A percentile compares a stretch with the other conserved stretches of the same genome.
Conservation (phyloP, 225 moss, liverwort and hornwort genomes). For the Polytrichum commune region DNA sequence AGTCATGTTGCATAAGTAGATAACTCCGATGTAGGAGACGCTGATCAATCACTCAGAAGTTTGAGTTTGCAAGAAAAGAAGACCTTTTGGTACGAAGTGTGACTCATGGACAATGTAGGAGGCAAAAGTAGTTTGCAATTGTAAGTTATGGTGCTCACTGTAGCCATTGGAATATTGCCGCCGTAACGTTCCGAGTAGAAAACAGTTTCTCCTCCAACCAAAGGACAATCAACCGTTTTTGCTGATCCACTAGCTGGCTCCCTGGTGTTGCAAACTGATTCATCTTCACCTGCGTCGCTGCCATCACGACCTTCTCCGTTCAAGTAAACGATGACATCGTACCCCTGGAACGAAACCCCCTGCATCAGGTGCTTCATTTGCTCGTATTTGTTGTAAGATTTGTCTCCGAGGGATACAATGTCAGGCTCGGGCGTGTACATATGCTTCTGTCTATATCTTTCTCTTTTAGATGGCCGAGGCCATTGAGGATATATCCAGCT, state of each 20-base stretch:
- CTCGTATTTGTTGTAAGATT: not conserved
- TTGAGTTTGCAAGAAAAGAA: not conserved
- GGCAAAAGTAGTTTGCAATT: not conserved
- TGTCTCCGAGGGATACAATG: no score
- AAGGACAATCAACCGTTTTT: not conserved
- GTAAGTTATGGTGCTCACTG: not conserved
- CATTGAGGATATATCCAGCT: not conserved
- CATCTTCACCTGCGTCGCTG: not conserved
- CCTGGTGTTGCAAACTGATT: not conserved
- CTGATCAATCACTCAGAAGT: not conserved
- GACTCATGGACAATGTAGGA: no score
- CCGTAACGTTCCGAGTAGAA: slow-evolving; percentile 2
- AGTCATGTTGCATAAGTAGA: not conserved
- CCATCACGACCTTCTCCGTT: not conserved
- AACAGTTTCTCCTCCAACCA: not conserved
- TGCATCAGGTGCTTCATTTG: not conserved
- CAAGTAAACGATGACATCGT: not conserved
- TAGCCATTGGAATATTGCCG: not conserved
- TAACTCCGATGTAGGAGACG: not conserved
- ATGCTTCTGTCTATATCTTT: not conserved
- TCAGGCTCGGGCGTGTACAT: no score
- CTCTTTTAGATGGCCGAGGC: not conserved
- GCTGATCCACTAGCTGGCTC: not conserved
- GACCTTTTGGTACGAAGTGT: no score
- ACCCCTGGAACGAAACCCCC: not conserved